Percentiles rank a stretch among this genome's conserved stretches.
Evolutionary conservation across 2,329 filamentous ascomycete genomes (phyloP).

Genomic region (Cladosporium phlei): DNA sequence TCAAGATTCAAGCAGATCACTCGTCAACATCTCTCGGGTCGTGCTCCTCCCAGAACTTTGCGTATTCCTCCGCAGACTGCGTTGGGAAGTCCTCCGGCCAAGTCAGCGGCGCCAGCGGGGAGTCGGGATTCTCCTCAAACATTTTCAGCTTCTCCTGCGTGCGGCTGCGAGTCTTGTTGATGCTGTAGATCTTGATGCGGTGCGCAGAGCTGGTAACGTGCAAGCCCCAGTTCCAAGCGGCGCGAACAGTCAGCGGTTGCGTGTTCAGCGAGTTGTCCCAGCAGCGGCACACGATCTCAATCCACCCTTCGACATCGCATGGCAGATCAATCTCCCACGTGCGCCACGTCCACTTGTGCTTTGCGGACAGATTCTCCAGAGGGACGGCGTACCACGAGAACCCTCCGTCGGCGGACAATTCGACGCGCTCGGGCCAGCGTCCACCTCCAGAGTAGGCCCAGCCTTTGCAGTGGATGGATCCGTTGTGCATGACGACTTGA

Average conservation of each 20-base stretch:
- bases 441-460: conserved; percentile 68
- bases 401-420: conserved; percentile 61
- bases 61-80: conserved; percentile 30
- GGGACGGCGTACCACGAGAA: conserved; percentile 58
- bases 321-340: conserved; percentile 54
- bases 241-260: conserved; percentile 52
- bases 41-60: conserved; percentile 29
- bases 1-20: neutral
- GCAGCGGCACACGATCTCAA: conserved; percentile 54
- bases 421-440: conserved; percentile 61
- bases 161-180: conserved; percentile 28
- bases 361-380: conserved; percentile 48
- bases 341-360: conserved; percentile 54
- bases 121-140: conserved; percentile 29
- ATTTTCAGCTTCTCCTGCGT: conserved; percentile 30
- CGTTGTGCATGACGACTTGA: conserved; percentile 49
- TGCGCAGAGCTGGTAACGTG: conserved; percentile 38
- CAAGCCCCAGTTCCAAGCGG: conserved; percentile 47
- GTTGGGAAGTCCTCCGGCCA: conserved; percentile 29
- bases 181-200: conserved; percentile 36
- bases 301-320: conserved; percentile 57
- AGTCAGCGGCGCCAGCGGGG: conserved; percentile 31
- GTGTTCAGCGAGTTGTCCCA: conserved; percentile 62
- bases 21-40: conserved; percentile 25
- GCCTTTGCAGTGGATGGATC: conserved; percentile 42